Conservation (phyloP, 192 early-diverging fungal genomes). For the Coemansia sp. region DNA sequence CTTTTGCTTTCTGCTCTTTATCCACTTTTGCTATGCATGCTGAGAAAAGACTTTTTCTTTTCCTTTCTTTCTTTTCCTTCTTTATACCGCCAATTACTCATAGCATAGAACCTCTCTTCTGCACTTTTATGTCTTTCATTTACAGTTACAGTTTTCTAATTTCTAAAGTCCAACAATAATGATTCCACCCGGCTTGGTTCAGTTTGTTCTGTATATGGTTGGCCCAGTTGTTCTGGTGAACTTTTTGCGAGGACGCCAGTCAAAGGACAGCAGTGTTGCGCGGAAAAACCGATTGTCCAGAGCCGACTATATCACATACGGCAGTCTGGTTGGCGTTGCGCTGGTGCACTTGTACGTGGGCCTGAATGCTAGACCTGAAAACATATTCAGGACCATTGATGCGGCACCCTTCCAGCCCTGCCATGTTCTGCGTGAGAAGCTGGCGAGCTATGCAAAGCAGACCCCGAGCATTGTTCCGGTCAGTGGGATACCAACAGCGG, state of each 20-base stretch:
- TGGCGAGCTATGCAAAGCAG: constrained; percentile 9
- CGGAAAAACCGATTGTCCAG: constrained; percentile 18
- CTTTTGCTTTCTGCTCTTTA: no score
- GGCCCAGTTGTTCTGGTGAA: constrained; percentile 37
- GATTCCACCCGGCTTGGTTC: constrained; percentile 34
- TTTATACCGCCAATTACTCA: background rate
- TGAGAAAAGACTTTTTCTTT: background rate
- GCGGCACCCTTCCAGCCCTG: constrained; percentile 21
- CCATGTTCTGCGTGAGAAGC: constrained; percentile 21
- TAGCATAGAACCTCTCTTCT: background rate
- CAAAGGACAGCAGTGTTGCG: constrained; percentile 21
- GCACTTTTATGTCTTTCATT: background rate
- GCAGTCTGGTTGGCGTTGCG: constrained; percentile 15
- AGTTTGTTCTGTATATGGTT: constrained; percentile 40
- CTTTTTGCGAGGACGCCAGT: constrained; percentile 26
- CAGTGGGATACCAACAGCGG: constrained; percentile 14
- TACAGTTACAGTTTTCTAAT: background rate
- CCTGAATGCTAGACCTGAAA: constrained; percentile 17
- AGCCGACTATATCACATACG: constrained; percentile 31
- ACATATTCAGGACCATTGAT: constrained; percentile 37
- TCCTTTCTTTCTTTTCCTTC: constrained; percentile 5
- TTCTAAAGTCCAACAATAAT: constrained; percentile 5
- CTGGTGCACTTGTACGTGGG: constrained; percentile 27
- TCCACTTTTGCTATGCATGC: no score
- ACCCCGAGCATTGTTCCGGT: constrained; percentile 22